Evolutionary conservation across 2,329 filamentous ascomycete genomes (phyloP), one percentile per base, ranked within the genome.

Genomic region (Monilinia fructicola): DNA sequence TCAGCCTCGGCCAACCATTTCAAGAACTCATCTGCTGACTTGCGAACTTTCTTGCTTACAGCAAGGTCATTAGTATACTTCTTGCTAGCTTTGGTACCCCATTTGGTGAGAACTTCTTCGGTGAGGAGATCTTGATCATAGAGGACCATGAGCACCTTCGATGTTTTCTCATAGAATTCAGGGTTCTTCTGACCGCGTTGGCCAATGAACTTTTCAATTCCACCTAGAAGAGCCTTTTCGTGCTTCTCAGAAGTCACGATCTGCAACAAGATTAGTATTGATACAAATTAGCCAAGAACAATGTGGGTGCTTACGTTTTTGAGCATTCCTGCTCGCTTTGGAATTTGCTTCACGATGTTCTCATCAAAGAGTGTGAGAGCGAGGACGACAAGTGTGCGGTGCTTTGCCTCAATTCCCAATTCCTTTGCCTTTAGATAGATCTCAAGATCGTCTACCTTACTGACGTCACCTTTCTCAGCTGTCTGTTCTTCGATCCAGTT

Each of bases 391-490:
- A 97, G 85, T 59, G 93, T 97, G 81, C 91, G 93, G 84, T 97
- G 91, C 87, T 98, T 99, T 81, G 80, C 80, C 81, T 97, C 94
- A 71, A 99, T 95, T 74, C 93, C 93, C 66, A 98, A 84, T 74
- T 98, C 95, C 82, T 96, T 95, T 71, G 94, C 94, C 85, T 99
- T 98, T 81, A 96, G 82, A 80, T 96, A 98, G 78, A 99, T 92
- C 50, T 93, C 90, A 72, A 98, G 85, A 75, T 96, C 93, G 76
- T 92, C 89, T 71, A 99, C 85, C 68, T 93, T 88, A 80, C 87
- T 84, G 74, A 97, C 84, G 73, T 88, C 84, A 69, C 90, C 91
- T 80, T 90, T 88, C 71, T 87, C 85, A 67, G 87, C 84, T 67
- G 89, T 88, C 76, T 93, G 84, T 68, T 83, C 83, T 76, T 91